A percentile compares a stretch with the other conserved stretches of the same genome.
phyloP scores from a whole-genome alignment of 1,284 basidiomycete genomes.

The Tilletia setariae region DNA sequence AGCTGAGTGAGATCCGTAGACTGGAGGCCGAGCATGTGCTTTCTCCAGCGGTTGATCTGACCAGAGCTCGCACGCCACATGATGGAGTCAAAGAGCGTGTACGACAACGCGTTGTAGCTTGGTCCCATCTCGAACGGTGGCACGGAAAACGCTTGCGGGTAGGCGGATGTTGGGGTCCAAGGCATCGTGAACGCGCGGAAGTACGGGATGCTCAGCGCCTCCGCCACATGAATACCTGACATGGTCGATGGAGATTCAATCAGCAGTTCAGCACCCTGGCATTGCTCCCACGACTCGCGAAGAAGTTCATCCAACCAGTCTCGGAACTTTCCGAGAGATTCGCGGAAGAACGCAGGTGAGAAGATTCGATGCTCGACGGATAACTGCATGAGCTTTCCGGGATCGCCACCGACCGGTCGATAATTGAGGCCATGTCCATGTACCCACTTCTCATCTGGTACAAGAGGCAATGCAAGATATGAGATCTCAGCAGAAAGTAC shows the following conservation, averaged over 20 bases:
- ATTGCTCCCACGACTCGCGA: conserved; percentile 35
- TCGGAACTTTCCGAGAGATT: conserved; percentile 41
- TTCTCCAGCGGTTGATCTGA: conserved; percentile 48
- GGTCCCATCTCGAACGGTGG: conserved; percentile 35
- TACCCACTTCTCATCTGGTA: conserved; percentile 60
- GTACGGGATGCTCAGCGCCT: conserved; percentile 44
- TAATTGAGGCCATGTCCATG: conserved; percentile 52
- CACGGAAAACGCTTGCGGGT: conserved; percentile 48
- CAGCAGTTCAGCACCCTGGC: conserved; percentile 45
- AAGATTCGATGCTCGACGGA: conserved; percentile 40
- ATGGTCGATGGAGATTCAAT: conserved; percentile 48
- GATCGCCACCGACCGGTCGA: conserved; percentile 42
- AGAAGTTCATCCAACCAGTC: conserved; percentile 48
- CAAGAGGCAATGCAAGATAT: neutral
- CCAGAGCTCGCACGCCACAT: conserved; percentile 45
- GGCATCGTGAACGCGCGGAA: conserved; percentile 51
- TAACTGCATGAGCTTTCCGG: conserved; percentile 44
- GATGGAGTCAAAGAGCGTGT: conserved; percentile 42
- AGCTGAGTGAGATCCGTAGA: conserved; percentile 36
- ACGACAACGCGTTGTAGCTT: conserved; percentile 41
- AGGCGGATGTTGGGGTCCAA: conserved; percentile 42
- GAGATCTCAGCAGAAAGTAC: neutral
- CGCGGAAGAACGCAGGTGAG: conserved; percentile 36
- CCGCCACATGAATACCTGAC: conserved; percentile 48
- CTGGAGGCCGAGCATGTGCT: conserved; percentile 37